Evolutionary conservation across 2,329 filamentous ascomycete genomes (phyloP).

Genomic region (Didymella keratinophila): DNA sequence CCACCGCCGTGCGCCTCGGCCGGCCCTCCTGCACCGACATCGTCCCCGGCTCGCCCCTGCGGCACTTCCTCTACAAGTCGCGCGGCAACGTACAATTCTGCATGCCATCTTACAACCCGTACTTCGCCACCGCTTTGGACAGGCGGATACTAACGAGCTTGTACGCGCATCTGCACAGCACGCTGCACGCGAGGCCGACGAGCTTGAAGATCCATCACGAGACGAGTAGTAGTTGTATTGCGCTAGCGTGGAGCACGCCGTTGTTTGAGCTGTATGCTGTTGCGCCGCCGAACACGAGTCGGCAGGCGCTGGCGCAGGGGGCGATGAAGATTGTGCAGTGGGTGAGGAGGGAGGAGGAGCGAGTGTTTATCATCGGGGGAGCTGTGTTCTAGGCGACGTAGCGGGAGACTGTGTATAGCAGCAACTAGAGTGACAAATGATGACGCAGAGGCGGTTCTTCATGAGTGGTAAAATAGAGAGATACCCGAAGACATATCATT

Average conservation of each 20-base stretch:
- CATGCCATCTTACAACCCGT: constrained; percentile 81
- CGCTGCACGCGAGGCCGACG: constrained; percentile 83
- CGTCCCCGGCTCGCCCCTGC: constrained; percentile 78
- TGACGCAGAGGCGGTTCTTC: too few relatives aligned
- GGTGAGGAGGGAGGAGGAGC: constrained; percentile 89
- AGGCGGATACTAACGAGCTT: constrained; percentile 73
- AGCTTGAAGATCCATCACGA: constrained; percentile 88
- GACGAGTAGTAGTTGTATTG: constrained; percentile 72
- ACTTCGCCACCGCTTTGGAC: constrained; percentile 68
- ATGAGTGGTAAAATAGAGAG: too few relatives aligned
- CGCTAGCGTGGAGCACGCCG: constrained; percentile 89
- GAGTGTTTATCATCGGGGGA: constrained; percentile 96
- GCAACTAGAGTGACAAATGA: too few relatives aligned
- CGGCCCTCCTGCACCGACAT: constrained; percentile 78
- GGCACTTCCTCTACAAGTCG: constrained; percentile 96
- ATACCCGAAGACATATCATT: too few relatives aligned
- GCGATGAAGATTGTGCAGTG: constrained; percentile 91
- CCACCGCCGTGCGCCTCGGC: constrained; percentile 72
- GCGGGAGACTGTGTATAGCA: too few relatives aligned
- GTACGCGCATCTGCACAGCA: constrained; percentile 84
- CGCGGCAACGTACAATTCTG: constrained; percentile 93
- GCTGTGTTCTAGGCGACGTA: constrained; percentile 67
- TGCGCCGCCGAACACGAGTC: constrained; percentile 73
- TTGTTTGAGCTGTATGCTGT: constrained; percentile 95
- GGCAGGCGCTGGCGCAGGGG: constrained; percentile 77